Evolutionary conservation across 805 yeast species (phyloP).

Genomic region (Ogataea philodendri): DNA sequence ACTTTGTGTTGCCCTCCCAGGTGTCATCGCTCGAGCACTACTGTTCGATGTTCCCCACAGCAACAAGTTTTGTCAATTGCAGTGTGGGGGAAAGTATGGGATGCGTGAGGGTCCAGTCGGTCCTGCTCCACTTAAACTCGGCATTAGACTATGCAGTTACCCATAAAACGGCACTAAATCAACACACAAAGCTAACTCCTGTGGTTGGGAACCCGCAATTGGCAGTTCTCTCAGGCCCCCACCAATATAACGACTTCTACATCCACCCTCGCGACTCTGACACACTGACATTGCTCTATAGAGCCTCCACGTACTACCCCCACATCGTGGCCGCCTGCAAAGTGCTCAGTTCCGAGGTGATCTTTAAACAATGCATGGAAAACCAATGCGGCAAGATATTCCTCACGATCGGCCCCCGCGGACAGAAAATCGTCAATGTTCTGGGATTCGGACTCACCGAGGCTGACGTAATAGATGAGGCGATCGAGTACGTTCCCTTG

Average conservation of each 20-base stretch:
- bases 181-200: constrained; percentile 20
- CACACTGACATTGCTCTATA: constrained; percentile 16
- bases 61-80: constrained; percentile 15
- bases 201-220: constrained; percentile 10
- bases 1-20: constrained; percentile 15
- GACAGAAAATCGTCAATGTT: constrained; percentile 10
- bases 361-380: constrained; percentile 14
- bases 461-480: constrained; percentile 15
- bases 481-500: constrained; percentile 14
- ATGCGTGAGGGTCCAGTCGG: constrained; percentile 17
- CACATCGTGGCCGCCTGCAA: constrained; percentile 9
- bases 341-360: constrained; percentile 13
- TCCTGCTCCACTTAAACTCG: constrained; percentile 9
- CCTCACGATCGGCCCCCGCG: constrained; percentile 3
- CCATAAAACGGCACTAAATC: constrained; percentile 19
- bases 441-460: constrained; percentile 22
- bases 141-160: constrained; percentile 12
- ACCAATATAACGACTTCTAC: constrained; percentile 22
- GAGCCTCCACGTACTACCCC: constrained; percentile 20
- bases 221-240: constrained; percentile 21
- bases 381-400: constrained; percentile 15
- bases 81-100: constrained; percentile 8
- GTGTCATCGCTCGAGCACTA: constrained; percentile 8
- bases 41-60: constrained; percentile 13
- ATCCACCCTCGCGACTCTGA: constrained; percentile 24